Conservation (phyloP, 2,329 filamentous ascomycete species). For the Cladosporium oxysporum region DNA sequence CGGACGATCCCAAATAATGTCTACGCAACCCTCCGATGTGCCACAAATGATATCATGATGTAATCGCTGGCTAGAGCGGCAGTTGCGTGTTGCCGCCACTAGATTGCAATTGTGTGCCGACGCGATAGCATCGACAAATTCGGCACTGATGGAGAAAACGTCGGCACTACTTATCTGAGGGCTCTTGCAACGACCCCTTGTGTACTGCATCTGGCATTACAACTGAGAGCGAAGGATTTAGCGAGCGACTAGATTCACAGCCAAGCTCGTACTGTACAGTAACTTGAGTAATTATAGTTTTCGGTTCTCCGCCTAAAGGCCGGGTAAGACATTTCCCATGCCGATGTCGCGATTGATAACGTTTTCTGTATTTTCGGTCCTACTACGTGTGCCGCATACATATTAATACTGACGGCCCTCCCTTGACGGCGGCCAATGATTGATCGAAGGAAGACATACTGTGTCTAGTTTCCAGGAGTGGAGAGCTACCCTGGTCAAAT, state of each 20-base stretch:
- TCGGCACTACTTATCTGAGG: background rate
- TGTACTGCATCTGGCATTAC: background rate
- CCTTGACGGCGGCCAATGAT: background rate
- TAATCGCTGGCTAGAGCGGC: slow-evolving; percentile 11
- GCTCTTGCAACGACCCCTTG: background rate
- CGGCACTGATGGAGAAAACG: background rate
- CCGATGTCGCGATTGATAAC: slow-evolving; percentile 17
- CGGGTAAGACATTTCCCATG: slow-evolving; percentile 18
- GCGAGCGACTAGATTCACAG: background rate
- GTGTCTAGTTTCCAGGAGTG: background rate
- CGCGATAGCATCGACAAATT: background rate
- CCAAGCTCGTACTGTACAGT: slow-evolving; percentile 5
- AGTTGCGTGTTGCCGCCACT: background rate
- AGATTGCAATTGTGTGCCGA: background rate
- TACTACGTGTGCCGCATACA: slow-evolving; percentile 1
- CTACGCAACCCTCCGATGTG: background rate
- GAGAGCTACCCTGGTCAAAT: background rate
- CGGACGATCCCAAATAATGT: background rate
- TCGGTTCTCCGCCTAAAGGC: background rate
- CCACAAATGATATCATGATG: slow-evolving; percentile 10
- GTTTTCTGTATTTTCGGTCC: slow-evolving; percentile 16
- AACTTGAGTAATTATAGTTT: slow-evolving; percentile 16
- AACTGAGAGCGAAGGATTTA: background rate
- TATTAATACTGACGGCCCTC: background rate
- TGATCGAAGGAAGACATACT: background rate